phyloP scores from a whole-genome alignment of 805 yeast genomes.

The Starmerella asiatica region DNA sequence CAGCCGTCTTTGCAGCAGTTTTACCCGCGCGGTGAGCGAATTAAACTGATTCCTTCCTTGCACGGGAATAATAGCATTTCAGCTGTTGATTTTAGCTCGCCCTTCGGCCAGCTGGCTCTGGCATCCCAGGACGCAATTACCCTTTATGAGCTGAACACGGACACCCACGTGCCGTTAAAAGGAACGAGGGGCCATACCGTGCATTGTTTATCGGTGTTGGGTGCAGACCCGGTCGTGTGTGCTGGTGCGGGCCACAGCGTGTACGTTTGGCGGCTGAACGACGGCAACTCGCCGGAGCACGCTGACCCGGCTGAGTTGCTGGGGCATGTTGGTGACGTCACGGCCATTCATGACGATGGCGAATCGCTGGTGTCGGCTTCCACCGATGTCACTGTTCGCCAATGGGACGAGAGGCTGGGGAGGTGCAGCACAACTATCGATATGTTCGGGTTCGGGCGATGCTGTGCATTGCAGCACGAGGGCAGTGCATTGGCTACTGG shows the following conservation, averaged over 20 bases:
- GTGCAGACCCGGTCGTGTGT: conserved; percentile 10
- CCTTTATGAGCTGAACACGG: conserved; percentile 10
- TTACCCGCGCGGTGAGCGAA: conserved; percentile 45
- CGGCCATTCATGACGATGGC: conserved; percentile 45
- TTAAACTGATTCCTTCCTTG: conserved; percentile 29
- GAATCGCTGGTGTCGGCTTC: conserved; percentile 50
- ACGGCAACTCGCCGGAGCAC: neutral
- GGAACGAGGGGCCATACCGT: conserved; percentile 1
- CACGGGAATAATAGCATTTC: conserved; percentile 40
- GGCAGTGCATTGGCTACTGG: conserved; percentile 73
- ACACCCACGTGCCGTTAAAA: neutral
- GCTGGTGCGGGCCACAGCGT: conserved; percentile 12
- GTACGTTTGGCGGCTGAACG: conserved; percentile 7
- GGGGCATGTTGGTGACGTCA: conserved; percentile 54
- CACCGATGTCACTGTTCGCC: conserved; percentile 55
- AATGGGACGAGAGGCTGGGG: conserved; percentile 60
- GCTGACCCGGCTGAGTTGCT: conserved; percentile 32
- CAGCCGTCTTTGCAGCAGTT: conserved; percentile 50
- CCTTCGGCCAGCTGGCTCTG: conserved; percentile 63
- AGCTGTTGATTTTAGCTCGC: conserved; percentile 54
- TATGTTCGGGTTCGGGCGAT: conserved; percentile 33
- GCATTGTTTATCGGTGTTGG: conserved; percentile 4
- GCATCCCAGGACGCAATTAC: conserved; percentile 61
- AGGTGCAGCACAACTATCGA: conserved; percentile 59
- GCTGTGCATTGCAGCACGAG: conserved; percentile 52